These are phyloP conservation scores for Globisporangium acanthophoron DNA, from an alignment of 352 stramenopile genomes.

Conservation along the genomic window DNA sequence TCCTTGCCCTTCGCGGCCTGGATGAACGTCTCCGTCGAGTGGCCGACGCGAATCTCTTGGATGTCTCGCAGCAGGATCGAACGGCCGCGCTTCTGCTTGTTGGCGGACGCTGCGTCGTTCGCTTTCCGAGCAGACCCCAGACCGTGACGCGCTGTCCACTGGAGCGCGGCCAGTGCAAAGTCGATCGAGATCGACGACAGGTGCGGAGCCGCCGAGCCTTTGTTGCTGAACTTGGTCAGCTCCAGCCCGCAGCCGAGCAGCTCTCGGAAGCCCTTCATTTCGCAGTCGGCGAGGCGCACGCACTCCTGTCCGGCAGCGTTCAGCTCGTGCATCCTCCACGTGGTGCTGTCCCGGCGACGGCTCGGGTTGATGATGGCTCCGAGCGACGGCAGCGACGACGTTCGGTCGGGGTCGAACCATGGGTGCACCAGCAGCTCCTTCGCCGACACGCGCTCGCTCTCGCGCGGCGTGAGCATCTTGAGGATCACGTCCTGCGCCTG, in stretches of 20 bases:
- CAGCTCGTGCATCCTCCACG: constrained; percentile 12
- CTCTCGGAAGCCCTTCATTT: constrained; percentile 56
- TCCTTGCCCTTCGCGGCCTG: constrained; percentile 20
- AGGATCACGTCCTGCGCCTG: constrained; percentile 59
- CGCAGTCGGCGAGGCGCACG: constrained; percentile 43
- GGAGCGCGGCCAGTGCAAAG: constrained; percentile 42
- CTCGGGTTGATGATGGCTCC: not conserved
- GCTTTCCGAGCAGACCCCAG: constrained; percentile 1
- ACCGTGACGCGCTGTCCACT: constrained; percentile 41
- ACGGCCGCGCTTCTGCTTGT: constrained; percentile 9
- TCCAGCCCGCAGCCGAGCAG: constrained; percentile 56
- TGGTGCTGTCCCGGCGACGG: constrained; percentile 2
- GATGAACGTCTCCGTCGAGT: constrained; percentile 47
- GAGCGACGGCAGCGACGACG: not conserved
- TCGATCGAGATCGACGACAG: constrained; percentile 42
- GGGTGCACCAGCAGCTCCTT: constrained; percentile 53
- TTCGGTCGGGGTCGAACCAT: constrained; percentile 38
- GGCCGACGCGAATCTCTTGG: constrained; percentile 41
- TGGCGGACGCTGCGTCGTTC: constrained; percentile 3
- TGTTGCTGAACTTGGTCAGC: constrained; percentile 53
- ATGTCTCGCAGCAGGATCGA: constrained; percentile 47
- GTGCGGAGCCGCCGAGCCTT: constrained; percentile 37
- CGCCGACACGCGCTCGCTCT: constrained; percentile 55
- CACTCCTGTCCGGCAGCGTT: constrained; percentile 18
- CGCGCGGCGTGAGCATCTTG: constrained; percentile 44